Percentiles rank a stretch among this genome's conserved stretches.
phyloP scores from a whole-genome alignment of 768 basidiomycete genomes.

The Rhodotorula diobovata region DNA sequence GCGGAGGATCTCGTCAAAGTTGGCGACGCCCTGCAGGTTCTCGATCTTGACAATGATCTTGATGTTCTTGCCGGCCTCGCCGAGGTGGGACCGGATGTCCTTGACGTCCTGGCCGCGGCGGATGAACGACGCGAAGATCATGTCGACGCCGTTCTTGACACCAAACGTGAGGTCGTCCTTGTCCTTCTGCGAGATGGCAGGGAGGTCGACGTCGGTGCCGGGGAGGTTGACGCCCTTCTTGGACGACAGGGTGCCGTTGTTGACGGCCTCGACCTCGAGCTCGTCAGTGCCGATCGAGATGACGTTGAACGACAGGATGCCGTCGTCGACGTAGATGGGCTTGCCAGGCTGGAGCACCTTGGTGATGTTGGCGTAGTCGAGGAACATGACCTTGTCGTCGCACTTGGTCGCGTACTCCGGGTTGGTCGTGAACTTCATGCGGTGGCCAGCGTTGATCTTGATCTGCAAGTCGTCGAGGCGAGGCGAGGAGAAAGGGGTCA shows the following conservation, averaged over 20 bases:
- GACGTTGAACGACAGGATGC: slow-evolving; percentile 51
- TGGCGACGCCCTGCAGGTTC: slow-evolving; percentile 96
- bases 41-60: slow-evolving; percentile 99
- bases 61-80: slow-evolving; percentile 89
- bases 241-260: slow-evolving; percentile 87
- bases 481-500: not conserved
- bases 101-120: slow-evolving; percentile 88
- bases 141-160: slow-evolving; percentile 96
- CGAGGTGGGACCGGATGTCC: slow-evolving; percentile 88
- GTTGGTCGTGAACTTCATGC: slow-evolving; percentile 85
- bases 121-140: slow-evolving; percentile 99
- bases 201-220: slow-evolving; percentile 94
- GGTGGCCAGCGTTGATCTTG: slow-evolving; percentile 81
- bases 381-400: slow-evolving; percentile 77
- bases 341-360: slow-evolving; percentile 97
- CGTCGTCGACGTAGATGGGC: slow-evolving; percentile 95
- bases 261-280: slow-evolving; percentile 85
- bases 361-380: slow-evolving; percentile 92
- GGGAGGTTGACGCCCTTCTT: slow-evolving; percentile 99
- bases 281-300: slow-evolving; percentile 50
- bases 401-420: slow-evolving; percentile 69
- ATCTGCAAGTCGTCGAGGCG: slow-evolving; percentile 52
- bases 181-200: slow-evolving; percentile 96
- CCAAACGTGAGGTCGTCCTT: slow-evolving; percentile 90
- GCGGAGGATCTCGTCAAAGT: slow-evolving; percentile 96